Conservation (phyloP, 352 stramenopile genomes). For the Pythium coloratum region DNA sequence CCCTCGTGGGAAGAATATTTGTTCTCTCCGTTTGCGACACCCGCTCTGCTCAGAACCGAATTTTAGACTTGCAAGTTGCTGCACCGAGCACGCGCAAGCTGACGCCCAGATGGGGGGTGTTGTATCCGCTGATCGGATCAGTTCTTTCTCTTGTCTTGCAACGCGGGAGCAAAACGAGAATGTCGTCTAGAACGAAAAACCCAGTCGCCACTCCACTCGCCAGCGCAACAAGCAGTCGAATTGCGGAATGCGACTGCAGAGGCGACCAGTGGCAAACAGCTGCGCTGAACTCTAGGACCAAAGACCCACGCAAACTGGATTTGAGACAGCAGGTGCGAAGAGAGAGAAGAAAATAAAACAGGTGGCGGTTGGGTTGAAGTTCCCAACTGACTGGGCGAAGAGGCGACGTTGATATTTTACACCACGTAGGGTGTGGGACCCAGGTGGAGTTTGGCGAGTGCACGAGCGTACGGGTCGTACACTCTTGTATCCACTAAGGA, state of each 20-base stretch:
- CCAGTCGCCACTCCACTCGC: background rate
- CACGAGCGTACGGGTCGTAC: conserved; percentile 4
- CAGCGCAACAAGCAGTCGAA: conserved; percentile 5
- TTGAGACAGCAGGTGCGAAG: conserved; percentile 6
- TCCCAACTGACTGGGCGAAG: conserved; percentile 7
- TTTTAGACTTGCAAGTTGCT: background rate
- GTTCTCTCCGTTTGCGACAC: background rate
- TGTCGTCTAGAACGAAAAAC: background rate
- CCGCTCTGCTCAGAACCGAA: background rate
- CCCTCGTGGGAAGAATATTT: background rate
- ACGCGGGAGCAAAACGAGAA: background rate
- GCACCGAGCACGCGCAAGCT: background rate
- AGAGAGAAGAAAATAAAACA: conserved; percentile 21
- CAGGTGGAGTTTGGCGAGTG: background rate
- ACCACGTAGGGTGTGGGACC: background rate
- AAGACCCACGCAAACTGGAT: background rate
- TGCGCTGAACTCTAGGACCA: background rate
- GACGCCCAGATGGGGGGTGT: background rate
- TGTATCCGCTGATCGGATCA: conserved; percentile 10
- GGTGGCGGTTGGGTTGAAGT: conserved; percentile 21
- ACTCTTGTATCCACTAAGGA: conserved; percentile 27
- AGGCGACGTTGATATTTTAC: conserved; percentile 4
- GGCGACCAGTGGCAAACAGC: background rate
- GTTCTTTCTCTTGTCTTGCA: conserved; percentile 9
- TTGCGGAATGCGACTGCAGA: conserved; percentile 12